Percentiles rank a stretch among this genome's conserved stretches.
Conservation (phyloP, 345 rosid species). For the Ailanthus altissimus region DNA sequence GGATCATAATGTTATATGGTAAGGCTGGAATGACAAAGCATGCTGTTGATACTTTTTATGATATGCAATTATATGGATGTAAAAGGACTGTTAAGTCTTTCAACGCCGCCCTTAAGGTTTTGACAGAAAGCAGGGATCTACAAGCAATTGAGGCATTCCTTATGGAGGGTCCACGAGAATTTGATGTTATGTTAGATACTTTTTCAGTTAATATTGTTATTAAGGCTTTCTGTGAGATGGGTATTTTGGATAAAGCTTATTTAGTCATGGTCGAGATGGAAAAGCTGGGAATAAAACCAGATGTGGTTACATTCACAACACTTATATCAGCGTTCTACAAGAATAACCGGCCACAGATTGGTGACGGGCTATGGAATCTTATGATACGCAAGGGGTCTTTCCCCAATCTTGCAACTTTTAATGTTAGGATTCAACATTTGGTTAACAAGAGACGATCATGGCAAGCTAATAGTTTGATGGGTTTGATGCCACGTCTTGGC, state of each 20-base stretch:
- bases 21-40: slow-evolving; percentile 77
- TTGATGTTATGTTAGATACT: slow-evolving; percentile 45
- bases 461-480: slow-evolving; percentile 66
- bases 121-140: slow-evolving; percentile 48
- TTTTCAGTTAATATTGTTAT: slow-evolving; percentile 60
- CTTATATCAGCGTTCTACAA: slow-evolving; percentile 70
- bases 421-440: slow-evolving; percentile 72
- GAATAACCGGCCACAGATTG: slow-evolving; percentile 47
- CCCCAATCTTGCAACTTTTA: slow-evolving; percentile 76
- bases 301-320: slow-evolving; percentile 73
- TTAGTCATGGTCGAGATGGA: slow-evolving; percentile 57
- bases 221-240: slow-evolving; percentile 60
- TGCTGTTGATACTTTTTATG: slow-evolving; percentile 55
- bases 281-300: slow-evolving; percentile 57
- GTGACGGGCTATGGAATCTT: slow-evolving; percentile 81
- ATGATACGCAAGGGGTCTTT: slow-evolving; percentile 72
- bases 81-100: slow-evolving; percentile 71
- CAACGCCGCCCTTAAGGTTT: slow-evolving; percentile 69
- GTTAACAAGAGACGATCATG: slow-evolving; percentile 60
- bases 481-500: slow-evolving; percentile 58
- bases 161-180: slow-evolving; percentile 38
- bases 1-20: slow-evolving; percentile 81
- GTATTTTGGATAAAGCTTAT: slow-evolving; percentile 57
- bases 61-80: slow-evolving; percentile 67
- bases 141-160: slow-evolving; percentile 53